These are phyloP conservation scores for Neophaeococcomyces mojaviensis DNA, from an alignment of 2,329 filamentous ascomycete species.

Conservation along the genomic window DNA sequence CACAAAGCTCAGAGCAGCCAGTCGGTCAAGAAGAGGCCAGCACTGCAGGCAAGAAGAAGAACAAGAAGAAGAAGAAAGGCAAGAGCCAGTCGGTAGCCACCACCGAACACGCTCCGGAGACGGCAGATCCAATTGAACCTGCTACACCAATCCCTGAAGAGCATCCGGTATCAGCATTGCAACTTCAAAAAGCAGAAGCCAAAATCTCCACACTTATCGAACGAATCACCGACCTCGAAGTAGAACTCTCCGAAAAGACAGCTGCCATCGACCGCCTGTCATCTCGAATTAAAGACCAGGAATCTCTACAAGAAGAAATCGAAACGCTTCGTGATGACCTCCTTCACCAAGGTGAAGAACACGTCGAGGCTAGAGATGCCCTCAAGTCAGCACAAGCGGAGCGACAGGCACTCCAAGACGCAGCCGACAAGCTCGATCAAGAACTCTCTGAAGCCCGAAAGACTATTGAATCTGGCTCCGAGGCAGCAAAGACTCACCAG, in stretches of 20 bases:
- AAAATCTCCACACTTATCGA: conserved; percentile 3
- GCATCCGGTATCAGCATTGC: neutral
- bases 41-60: conserved; percentile 56
- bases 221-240: conserved; percentile 25
- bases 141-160: neutral
- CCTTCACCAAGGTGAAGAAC: conserved; percentile 69
- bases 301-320: conserved; percentile 76
- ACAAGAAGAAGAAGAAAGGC: conserved; percentile 77
- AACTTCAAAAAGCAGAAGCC: neutral
- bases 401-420: conserved; percentile 57
- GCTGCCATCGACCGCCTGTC: conserved; percentile 64
- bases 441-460: conserved; percentile 55
- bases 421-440: conserved; percentile 61
- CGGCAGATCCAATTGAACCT: conserved; percentile 22
- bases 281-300: conserved; percentile 65
- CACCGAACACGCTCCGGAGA: conserved; percentile 24
- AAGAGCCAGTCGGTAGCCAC: conserved; percentile 29
- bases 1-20: conserved; percentile 11
- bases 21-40: conserved; percentile 23
- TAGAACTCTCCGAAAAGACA: conserved; percentile 37
- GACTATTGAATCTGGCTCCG: conserved; percentile 38
- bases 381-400: conserved; percentile 62
- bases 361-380: conserved; percentile 73
- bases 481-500: conserved; percentile 38
- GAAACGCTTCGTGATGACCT: conserved; percentile 75